Conservation (phyloP, 1,284 basidiomycete species). For the Moesziomyces sp. region DNA sequence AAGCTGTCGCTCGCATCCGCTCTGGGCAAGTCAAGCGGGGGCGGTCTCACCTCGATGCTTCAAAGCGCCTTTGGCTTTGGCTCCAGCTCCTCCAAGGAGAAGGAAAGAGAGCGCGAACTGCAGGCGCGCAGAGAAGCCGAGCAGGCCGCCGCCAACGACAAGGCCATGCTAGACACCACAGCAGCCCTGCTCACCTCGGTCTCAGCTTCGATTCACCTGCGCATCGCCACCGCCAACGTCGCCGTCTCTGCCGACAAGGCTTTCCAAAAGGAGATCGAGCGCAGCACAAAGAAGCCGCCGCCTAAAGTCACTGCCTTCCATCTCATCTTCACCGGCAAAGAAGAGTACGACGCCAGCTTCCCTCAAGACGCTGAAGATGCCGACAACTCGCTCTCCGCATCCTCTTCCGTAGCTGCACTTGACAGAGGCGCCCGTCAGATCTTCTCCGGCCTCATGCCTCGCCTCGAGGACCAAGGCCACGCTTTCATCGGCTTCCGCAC, state of each 20-base stretch:
- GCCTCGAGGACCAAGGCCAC: slow-evolving; percentile 61
- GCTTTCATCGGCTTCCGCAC: slow-evolving; percentile 72
- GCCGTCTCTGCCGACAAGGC: slow-evolving; percentile 79
- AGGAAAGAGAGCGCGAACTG: slow-evolving; percentile 31
- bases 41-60: slow-evolving; percentile 66
- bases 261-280: slow-evolving; percentile 81
- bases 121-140: slow-evolving; percentile 24
- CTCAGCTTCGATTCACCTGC: slow-evolving; percentile 77
- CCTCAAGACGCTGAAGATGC: slow-evolving; percentile 71
- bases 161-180: slow-evolving; percentile 19
- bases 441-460: slow-evolving; percentile 67
- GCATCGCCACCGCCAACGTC: slow-evolving; percentile 84
- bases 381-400: slow-evolving; percentile 69
- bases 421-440: slow-evolving; percentile 58
- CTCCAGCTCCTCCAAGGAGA: slow-evolving; percentile 49
- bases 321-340: slow-evolving; percentile 90
- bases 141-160: slow-evolving; percentile 20
- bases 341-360: slow-evolving; percentile 78
- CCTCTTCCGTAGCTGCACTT: slow-evolving; percentile 82
- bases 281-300: slow-evolving; percentile 95
- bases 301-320: slow-evolving; percentile 82
- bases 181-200: slow-evolving; percentile 44
- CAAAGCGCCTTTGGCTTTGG: slow-evolving; percentile 67
- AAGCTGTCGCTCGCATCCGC: slow-evolving; percentile 52
- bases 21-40: slow-evolving; percentile 61